Percentiles rank a stretch among this genome's conserved stretches.
phyloP scores from a whole-genome alignment of 1,284 basidiomycete genomes.

The Apiotrichum brassicae region DNA sequence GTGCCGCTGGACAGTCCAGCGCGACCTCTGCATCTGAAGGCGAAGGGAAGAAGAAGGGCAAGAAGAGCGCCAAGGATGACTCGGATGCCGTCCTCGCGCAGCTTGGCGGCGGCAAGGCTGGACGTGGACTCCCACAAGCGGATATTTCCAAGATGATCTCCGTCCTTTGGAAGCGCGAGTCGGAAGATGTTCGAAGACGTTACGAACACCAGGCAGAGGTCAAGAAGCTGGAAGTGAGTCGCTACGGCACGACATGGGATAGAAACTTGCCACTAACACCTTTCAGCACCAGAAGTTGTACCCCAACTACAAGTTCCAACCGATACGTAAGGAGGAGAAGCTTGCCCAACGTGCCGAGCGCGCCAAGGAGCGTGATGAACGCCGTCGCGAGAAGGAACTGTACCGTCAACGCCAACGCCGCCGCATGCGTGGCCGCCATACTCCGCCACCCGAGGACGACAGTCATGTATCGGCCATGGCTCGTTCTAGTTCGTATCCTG shows the following conservation, averaged over 20 bases:
- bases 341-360: constrained; percentile 50
- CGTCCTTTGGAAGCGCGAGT: constrained; percentile 62
- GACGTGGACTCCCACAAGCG: constrained; percentile 57
- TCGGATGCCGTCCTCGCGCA: constrained; percentile 14
- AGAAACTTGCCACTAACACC: not conserved
- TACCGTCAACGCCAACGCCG: not conserved
- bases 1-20: not conserved
- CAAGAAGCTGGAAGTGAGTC: constrained; percentile 57
- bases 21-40: not conserved
- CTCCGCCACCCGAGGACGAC: not conserved
- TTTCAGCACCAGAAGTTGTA: constrained; percentile 55
- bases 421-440: not conserved
- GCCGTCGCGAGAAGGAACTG: constrained; percentile 23
- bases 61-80: constrained; percentile 25
- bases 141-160: constrained; percentile 67
- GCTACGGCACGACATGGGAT: too few species aligned
- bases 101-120: constrained; percentile 34
- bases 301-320: constrained; percentile 68
- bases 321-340: constrained; percentile 62
- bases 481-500: not conserved
- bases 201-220: constrained; percentile 66
- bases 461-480: not conserved
- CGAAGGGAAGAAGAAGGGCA: constrained; percentile 16
- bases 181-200: constrained; percentile 51
- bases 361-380: constrained; percentile 27